Evolutionary conservation across 495 filamentous ascomycete genomes (phyloP), one percentile per base, ranked within the genome.

Genomic region (Tuber calosporum): DNA sequence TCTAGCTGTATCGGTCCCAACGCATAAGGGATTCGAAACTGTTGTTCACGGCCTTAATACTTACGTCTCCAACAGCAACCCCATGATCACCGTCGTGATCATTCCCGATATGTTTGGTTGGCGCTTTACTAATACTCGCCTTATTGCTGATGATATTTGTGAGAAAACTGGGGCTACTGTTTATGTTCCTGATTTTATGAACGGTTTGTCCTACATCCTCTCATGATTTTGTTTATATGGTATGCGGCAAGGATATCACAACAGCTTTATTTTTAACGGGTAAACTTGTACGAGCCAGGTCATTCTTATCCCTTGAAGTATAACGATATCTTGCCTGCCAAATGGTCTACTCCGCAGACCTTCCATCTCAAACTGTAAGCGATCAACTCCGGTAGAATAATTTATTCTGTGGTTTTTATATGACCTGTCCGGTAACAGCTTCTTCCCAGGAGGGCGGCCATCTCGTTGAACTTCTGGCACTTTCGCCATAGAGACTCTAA

Each of bases 51-150:
- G 85, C 26, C 75, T 88, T n/a, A 67, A 78, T 2, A 84, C 84
- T 34, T 90, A 90, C 73, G 80, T 89, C 9, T 72, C 73, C 13
- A 84, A 80, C 6, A 72, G 75, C 6, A 68, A 73, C 13, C 81
- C 83, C 15, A 85, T 85, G 66, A 86, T 84, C 15, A 83, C 87
- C 42, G 81, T 89, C 17, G 83, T 90, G 68, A 82, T 88, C 68
- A 82, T 89, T 67, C 78, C 87, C 6, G 88, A 89, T 79, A 84
- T 85, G 15, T 88, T 89, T 69, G 88, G 88, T 19, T 90, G 87
- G 87, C 74, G 82, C 22, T 82, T 89, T 26, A 79, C 82, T 34
- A 89, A 90, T 76, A 84, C 83, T 43, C 82, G 87, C 7, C 77
- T 87, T 0, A 78, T 89, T 17, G 85, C 86, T 6, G 87, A 90